These are phyloP conservation scores for Gracilaria caudata DNA, from an alignment of 23 red algal species.

Conservation along the genomic window DNA sequence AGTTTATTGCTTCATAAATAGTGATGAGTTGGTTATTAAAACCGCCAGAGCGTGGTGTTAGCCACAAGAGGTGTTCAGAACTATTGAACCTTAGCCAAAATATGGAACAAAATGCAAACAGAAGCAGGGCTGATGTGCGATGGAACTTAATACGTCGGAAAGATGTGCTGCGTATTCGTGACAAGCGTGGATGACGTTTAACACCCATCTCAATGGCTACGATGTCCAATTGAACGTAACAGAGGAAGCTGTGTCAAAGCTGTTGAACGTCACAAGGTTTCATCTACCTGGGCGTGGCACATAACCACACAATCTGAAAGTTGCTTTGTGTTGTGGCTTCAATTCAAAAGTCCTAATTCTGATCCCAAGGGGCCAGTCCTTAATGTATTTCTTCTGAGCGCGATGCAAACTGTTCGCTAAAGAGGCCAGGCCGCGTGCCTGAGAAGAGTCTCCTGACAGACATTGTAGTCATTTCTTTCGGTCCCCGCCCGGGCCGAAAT, in stretches of 20 bases:
- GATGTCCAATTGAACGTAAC: neutral
- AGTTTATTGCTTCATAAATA: conserved; percentile 52
- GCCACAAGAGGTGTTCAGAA: conserved; percentile 11
- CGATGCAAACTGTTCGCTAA: neutral
- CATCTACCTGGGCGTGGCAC: too few species aligned
- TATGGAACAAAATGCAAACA: neutral
- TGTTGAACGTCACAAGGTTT: too few species aligned
- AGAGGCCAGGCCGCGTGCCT: neutral
- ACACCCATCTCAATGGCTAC: neutral
- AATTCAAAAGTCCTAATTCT: neutral
- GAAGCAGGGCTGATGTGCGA: neutral
- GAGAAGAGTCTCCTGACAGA: neutral
- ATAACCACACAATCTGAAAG: neutral
- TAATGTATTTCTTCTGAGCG: neutral
- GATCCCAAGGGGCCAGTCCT: neutral
- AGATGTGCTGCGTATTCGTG: neutral
- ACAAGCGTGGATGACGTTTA: neutral
- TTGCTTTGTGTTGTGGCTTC: neutral
- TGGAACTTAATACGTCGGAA: neutral
- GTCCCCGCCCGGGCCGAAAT: neutral
- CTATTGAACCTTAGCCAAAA: neutral
- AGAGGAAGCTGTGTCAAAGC: neutral
- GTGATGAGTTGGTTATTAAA: conserved; percentile 68
- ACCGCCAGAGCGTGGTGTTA: conserved; percentile 42
- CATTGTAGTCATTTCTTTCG: neutral